A percentile compares a stretch with the other conserved stretches of the same genome.
These are phyloP conservation scores for Apiotrichum porosum DNA, from an alignment of 1,284 basidiomycete genomes.

Conservation along the genomic window DNA sequence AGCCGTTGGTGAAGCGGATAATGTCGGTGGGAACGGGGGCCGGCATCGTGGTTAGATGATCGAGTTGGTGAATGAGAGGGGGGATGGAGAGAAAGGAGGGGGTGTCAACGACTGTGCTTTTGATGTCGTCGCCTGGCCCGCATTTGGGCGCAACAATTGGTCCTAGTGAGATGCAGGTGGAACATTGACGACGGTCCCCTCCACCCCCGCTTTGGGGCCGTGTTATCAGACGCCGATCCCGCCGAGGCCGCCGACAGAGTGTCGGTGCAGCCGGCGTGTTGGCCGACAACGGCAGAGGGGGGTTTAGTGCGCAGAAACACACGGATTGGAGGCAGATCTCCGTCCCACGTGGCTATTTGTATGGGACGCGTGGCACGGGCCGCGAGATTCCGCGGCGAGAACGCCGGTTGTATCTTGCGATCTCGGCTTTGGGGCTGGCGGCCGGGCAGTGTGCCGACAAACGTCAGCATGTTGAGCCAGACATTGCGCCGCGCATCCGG, in stretches of 20 bases:
- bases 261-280: neutral
- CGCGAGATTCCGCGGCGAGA: too few relatives aligned
- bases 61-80: neutral
- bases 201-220: neutral
- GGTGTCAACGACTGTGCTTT: too few relatives aligned
- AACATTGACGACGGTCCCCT: too few relatives aligned
- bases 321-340: too few relatives aligned
- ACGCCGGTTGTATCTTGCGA: too few relatives aligned
- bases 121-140: neutral
- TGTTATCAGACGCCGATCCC: slow-evolving; percentile 3
- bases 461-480: neutral
- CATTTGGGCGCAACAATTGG: too few relatives aligned
- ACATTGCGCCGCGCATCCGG: neutral
- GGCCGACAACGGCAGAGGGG: neutral
- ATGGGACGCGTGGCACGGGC: too few relatives aligned
- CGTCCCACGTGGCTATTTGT: too few relatives aligned
- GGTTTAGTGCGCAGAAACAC: too few relatives aligned
- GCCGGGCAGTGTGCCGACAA: neutral
- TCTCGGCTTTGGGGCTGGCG: too few relatives aligned
- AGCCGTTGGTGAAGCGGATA: slow-evolving; percentile 78
- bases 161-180: too few relatives aligned
- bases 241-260: neutral
- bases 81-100: neutral
- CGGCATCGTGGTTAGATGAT: too few relatives aligned
- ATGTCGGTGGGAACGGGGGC: slow-evolving; percentile 41